A percentile compares a stretch with the other conserved stretches of the same genome.
These are phyloP conservation scores for Paecilomyces dactylethromorphus DNA, from an alignment of 2,329 filamentous ascomycete genomes.

Conservation along the genomic window DNA sequence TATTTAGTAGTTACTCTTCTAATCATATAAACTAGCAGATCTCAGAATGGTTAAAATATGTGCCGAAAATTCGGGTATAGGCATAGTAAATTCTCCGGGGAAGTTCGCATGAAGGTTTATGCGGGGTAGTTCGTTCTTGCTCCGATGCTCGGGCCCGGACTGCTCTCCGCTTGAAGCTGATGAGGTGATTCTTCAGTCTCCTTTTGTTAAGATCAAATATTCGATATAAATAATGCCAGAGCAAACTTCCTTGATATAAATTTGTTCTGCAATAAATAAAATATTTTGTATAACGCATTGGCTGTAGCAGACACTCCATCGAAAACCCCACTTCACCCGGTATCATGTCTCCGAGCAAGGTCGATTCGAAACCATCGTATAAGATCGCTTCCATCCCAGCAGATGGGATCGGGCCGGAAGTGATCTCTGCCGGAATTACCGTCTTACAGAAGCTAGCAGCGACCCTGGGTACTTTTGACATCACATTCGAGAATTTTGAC, in stretches of 20 bases:
- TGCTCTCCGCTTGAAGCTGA: not conserved
- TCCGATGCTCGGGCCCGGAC: not conserved
- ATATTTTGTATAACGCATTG: not conserved
- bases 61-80: not conserved
- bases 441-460: constrained; percentile 46
- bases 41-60: not conserved
- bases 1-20: not conserved
- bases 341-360: constrained; percentile 2
- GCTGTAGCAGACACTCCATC: not conserved
- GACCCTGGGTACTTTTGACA: constrained; percentile 21
- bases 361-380: constrained; percentile 21
- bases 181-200: not conserved
- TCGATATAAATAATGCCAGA: not conserved
- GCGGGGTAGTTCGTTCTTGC: not conserved
- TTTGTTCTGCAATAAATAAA: not conserved
- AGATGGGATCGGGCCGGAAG: constrained; percentile 64
- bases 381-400: constrained; percentile 60
- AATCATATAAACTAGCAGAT: not conserved
- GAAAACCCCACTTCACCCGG: not conserved
- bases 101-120: not conserved
- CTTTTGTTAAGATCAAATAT: not conserved
- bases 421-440: constrained; percentile 57
- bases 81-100: not conserved
- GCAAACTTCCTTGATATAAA: not conserved
- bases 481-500: constrained; percentile 7